phyloP scores from a whole-genome alignment of 768 basidiomycete genomes.

The Omphalotus guepiniiformis region DNA sequence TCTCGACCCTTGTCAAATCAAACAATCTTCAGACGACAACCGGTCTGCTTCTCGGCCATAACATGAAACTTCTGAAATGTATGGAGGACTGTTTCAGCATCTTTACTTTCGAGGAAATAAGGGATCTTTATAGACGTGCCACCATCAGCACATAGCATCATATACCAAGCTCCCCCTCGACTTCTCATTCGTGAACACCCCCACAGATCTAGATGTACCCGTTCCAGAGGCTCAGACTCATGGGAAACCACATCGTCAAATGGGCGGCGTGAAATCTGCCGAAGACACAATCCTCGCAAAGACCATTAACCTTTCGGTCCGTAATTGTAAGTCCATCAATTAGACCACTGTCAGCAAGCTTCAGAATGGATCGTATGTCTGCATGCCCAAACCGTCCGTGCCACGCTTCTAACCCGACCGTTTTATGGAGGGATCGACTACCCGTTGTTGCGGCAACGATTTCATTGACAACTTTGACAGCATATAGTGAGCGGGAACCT shows the following conservation, averaged over 20 bases:
- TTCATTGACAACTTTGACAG: not conserved
- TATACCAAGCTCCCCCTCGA: not conserved
- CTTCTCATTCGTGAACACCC: not conserved
- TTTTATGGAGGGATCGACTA: not conserved
- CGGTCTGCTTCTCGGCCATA: not conserved
- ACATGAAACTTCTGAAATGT: not conserved
- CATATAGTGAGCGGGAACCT: not conserved
- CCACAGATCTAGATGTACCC: slow-evolving; percentile 7
- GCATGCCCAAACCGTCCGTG: not conserved
- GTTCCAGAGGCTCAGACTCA: not conserved
- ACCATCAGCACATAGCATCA: slow-evolving; percentile 1
- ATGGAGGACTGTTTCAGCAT: not conserved
- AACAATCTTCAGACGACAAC: not conserved
- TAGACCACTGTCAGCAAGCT: not conserved
- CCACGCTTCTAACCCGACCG: not conserved
- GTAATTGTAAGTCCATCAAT: not conserved
- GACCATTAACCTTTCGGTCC: too few species aligned
- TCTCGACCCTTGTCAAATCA: not conserved
- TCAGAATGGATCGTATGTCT: not conserved
- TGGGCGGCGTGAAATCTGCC: slow-evolving; percentile 1
- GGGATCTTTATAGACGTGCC: not conserved
- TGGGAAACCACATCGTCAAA: slow-evolving; percentile 7
- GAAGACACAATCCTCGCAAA: too few species aligned
- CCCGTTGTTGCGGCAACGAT: not conserved
- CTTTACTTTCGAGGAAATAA: not conserved